Percentiles rank a stretch among this genome's conserved stretches.
phyloP scores from a whole-genome alignment of 176 grass and related monocot species.

The Zoysia pacifica region DNA sequence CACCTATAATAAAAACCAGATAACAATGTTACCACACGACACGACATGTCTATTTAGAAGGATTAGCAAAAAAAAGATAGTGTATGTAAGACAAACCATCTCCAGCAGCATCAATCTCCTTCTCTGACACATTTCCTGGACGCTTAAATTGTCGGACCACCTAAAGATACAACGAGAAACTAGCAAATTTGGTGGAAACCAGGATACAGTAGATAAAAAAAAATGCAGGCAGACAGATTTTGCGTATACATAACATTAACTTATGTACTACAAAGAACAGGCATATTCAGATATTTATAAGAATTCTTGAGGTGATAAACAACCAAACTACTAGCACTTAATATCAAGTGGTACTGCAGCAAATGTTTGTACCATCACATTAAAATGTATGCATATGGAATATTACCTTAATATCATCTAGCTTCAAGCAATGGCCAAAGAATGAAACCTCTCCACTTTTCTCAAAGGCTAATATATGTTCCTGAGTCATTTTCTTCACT shows the following conservation, averaged over 20 bases:
- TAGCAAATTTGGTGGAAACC: conserved; percentile 33
- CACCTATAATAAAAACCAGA: conserved; percentile 59
- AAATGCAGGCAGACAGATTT: conserved; percentile 1
- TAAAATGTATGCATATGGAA: conserved; percentile 23
- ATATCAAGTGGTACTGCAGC: background rate
- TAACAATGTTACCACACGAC: background rate
- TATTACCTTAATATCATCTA: conserved; percentile 87
- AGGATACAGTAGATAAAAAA: conserved; percentile 23
- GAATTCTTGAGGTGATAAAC: conserved; percentile 19
- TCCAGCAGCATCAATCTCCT: conserved; percentile 93
- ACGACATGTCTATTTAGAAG: background rate
- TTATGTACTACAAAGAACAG: conserved; percentile 1
- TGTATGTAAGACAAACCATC: conserved; percentile 69
- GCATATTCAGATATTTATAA: background rate
- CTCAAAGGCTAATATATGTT: conserved; percentile 85
- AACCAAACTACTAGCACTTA: conserved; percentile 24
- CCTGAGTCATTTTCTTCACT: conserved; percentile 93
- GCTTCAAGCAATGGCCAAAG: conserved; percentile 82
- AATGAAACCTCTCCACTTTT: conserved; percentile 70
- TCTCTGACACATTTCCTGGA: conserved; percentile 72
- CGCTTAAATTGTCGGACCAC: conserved; percentile 75
- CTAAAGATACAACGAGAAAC: conserved; percentile 49
- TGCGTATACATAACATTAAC: background rate
- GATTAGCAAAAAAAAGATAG: conserved; percentile 15
- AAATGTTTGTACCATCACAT: conserved; percentile 11